These are phyloP conservation scores for Sherardia arvensis DNA, from an alignment of 257 asterid species.

Conservation along the genomic window DNA sequence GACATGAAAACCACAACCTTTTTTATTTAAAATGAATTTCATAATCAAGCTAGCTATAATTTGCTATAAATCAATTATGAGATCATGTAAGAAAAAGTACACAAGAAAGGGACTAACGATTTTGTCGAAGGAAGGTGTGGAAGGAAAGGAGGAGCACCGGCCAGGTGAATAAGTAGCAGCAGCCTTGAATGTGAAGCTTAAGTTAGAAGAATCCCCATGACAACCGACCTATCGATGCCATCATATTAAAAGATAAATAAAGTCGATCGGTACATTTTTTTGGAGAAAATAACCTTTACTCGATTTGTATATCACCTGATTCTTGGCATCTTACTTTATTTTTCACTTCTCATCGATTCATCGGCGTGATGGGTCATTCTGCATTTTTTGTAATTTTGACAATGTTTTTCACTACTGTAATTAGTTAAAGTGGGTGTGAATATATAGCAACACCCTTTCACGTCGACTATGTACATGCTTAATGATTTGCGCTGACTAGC, in stretches of 20 bases:
- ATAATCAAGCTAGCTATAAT: no score
- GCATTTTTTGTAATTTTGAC: not conserved
- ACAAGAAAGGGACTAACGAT: not conserved
- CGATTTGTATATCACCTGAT: conserved; percentile 11
- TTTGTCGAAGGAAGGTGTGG: not conserved
- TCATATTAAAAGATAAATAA: conserved; percentile 10
- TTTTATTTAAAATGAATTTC: no score
- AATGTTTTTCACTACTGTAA: no score
- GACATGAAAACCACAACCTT: no score
- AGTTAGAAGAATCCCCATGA: conserved; percentile 24
- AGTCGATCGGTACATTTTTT: conserved; percentile 2
- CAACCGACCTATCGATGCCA: conserved; percentile 12
- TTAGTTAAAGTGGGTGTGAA: no score
- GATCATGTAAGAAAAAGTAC: no score
- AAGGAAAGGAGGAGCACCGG: not conserved
- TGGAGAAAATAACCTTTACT: conserved; percentile 7
- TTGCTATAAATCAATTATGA: no score
- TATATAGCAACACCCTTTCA: no score
- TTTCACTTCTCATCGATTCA: not conserved
- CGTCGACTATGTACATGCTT: no score
- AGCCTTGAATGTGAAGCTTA: conserved; percentile 22
- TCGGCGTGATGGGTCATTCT: not conserved
- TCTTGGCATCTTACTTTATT: conserved; percentile 18
- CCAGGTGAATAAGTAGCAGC: conserved; percentile 5
- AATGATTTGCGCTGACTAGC: no score